A percentile compares a stretch with the other conserved stretches of the same genome.
phyloP scores from a whole-genome alignment of 768 basidiomycete genomes.

The Leccinum truebloodii region DNA sequence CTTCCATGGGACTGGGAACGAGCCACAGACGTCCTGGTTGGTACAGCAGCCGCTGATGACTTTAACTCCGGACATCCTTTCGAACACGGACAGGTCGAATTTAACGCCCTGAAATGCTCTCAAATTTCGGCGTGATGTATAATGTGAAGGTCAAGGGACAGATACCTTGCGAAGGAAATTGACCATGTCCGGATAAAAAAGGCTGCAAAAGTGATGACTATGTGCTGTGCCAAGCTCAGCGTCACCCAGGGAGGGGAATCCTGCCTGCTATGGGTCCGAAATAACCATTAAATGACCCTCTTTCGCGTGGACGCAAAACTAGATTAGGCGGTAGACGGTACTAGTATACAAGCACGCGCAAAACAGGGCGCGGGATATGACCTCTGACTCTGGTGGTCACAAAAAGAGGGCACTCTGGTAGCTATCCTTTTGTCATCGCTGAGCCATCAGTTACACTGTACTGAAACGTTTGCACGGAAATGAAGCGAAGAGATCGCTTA shows the following conservation, averaged over 20 bases:
- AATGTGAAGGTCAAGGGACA: neutral
- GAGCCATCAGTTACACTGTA: conserved; percentile 13
- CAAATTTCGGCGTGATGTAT: neutral
- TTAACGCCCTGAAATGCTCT: too few relatives aligned
- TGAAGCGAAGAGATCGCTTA: conserved; percentile 15
- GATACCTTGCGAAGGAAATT: neutral
- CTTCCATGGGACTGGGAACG: too few relatives aligned
- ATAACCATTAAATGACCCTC: neutral
- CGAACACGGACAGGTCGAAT: too few relatives aligned
- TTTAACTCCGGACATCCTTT: too few relatives aligned
- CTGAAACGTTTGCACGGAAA: neutral
- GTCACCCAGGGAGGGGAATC: too few relatives aligned
- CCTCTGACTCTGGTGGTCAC: neutral
- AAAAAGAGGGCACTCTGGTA: neutral
- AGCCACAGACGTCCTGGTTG: too few relatives aligned
- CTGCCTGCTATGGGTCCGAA: neutral
- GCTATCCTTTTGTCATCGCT: conserved; percentile 5
- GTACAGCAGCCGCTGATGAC: too few relatives aligned
- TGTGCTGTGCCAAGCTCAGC: too few relatives aligned
- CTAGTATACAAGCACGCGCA: conserved; percentile 15
- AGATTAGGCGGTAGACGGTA: neutral
- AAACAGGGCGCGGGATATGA: neutral
- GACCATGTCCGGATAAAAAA: neutral
- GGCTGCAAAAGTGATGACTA: too few relatives aligned
- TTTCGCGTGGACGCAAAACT: neutral